Percentiles rank a stretch among this genome's conserved stretches.
These are phyloP conservation scores for Candida loeiensis DNA, from an alignment of 805 yeast genomes.

Conservation along the genomic window DNA sequence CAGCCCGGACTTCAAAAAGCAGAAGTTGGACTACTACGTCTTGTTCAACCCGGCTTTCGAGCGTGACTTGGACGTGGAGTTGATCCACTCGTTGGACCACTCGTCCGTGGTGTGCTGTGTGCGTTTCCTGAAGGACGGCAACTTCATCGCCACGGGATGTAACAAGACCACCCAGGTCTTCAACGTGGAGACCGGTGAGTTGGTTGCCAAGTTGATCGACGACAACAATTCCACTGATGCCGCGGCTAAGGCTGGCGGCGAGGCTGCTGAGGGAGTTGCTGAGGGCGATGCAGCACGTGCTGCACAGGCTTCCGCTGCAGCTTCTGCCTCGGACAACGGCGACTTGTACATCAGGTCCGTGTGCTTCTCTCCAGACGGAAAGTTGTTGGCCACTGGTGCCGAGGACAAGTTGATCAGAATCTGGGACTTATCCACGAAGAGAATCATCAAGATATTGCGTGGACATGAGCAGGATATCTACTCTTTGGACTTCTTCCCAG, in stretches of 20 bases:
- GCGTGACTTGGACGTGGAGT: conserved; percentile 70
- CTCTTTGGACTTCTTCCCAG: conserved; percentile 91
- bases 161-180: conserved; percentile 93
- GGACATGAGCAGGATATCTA: conserved; percentile 99
- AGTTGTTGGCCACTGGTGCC: conserved; percentile 90
- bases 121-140: conserved; percentile 86
- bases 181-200: conserved; percentile 86
- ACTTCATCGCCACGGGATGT: conserved; percentile 93
- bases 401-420: conserved; percentile 88
- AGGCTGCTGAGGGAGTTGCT: conserved; percentile 20
- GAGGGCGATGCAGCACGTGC: conserved; percentile 18
- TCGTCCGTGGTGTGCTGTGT: conserved; percentile 96
- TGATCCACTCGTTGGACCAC: conserved; percentile 88
- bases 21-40: conserved; percentile 79
- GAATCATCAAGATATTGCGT: conserved; percentile 77
- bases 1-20: conserved; percentile 73
- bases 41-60: conserved; percentile 82
- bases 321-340: conserved; percentile 54
- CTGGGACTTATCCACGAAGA: conserved; percentile 87
- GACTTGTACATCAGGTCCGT: conserved; percentile 93
- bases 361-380: conserved; percentile 92
- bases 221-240: conserved; percentile 50
- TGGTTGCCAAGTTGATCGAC: conserved; percentile 82
- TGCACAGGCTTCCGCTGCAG: conserved; percentile 19
- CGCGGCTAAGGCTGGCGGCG: conserved; percentile 27